Percentiles rank a stretch among this genome's conserved stretches.
These are phyloP conservation scores for Medicago ruthenica DNA, from an alignment of 306 rosid species.

Conservation along the genomic window DNA sequence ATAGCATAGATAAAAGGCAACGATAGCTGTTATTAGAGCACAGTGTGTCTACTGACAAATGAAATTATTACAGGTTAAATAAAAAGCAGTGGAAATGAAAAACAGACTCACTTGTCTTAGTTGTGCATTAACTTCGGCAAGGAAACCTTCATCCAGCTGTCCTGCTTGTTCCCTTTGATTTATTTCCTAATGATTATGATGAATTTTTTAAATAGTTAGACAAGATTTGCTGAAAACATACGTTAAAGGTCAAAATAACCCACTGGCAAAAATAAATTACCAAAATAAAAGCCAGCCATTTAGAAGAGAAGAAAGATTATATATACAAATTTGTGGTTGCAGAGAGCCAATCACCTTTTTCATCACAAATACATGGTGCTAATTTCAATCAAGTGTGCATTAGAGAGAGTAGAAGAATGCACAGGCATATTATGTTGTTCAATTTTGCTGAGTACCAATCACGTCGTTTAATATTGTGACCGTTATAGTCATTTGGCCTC, in stretches of 20 bases:
- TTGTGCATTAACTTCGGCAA: constrained; percentile 92
- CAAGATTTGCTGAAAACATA: constrained; percentile 7
- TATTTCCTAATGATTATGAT: constrained; percentile 66
- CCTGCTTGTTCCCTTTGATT: constrained; percentile 81
- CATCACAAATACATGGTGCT: constrained; percentile 24
- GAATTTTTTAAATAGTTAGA: constrained; percentile 32
- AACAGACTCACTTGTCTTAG: constrained; percentile 76
- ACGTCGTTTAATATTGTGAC: constrained; percentile 28
- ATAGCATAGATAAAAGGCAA: not conserved
- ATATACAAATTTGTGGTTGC: not conserved
- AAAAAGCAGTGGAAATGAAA: constrained; percentile 23
- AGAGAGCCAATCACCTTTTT: constrained; percentile 30
- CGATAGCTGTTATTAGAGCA: not conserved
- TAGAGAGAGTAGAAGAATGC: constrained; percentile 13
- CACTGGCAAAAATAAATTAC: constrained; percentile 18
- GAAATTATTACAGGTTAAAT: constrained; percentile 22
- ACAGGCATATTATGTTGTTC: constrained; percentile 1
- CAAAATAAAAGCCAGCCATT: constrained; percentile 27
- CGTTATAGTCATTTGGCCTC: constrained; percentile 30
- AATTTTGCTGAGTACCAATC: not conserved
- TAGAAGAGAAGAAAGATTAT: constrained; percentile 35
- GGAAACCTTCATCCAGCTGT: constrained; percentile 90
- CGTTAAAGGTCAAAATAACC: constrained; percentile 20
- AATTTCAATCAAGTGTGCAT: constrained; percentile 16
- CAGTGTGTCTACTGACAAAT: constrained; percentile 35